Evolutionary conservation across 1,139 yeast species (phyloP).

Genomic region (Blastobotrys capitulatus): DNA sequence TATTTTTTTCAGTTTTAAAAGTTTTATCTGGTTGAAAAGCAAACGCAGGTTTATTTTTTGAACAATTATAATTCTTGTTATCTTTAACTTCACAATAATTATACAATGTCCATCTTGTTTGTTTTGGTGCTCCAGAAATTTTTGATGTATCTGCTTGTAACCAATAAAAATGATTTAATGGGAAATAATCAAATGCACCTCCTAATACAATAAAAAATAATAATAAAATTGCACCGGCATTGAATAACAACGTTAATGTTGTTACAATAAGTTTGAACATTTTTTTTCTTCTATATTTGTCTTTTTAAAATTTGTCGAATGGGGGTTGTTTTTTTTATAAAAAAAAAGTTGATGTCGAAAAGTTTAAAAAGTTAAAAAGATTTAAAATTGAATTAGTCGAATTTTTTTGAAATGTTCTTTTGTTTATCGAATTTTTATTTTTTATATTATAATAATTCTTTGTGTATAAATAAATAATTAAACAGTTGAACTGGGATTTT

Average conservation of each 20-base stretch:
- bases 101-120: constrained; percentile 71
- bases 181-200: constrained; percentile 48
- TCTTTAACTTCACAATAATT: constrained; percentile 48
- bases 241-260: constrained; percentile 19
- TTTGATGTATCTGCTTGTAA: constrained; percentile 61
- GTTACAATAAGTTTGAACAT: constrained; percentile 15
- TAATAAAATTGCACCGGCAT: constrained; percentile 43
- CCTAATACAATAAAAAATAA: constrained; percentile 58
- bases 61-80: constrained; percentile 42
- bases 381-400: not conserved
- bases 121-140: constrained; percentile 43
- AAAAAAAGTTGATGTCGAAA: not conserved
- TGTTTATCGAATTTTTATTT: no score
- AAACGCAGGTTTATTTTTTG: constrained; percentile 47
- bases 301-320: not conserved
- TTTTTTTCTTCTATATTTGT: not conserved
- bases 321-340: not conserved
- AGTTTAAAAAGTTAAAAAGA: not conserved
- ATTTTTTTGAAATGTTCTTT: not conserved
- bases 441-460: no score
- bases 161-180: constrained; percentile 60
- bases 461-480: no score
- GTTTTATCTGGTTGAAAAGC: constrained; percentile 63
- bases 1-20: constrained; percentile 40
- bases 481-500: no score